Evolutionary conservation across 75 land plant genomes (phyloP).

Genomic region (Ceratopteris richardii): DNA sequence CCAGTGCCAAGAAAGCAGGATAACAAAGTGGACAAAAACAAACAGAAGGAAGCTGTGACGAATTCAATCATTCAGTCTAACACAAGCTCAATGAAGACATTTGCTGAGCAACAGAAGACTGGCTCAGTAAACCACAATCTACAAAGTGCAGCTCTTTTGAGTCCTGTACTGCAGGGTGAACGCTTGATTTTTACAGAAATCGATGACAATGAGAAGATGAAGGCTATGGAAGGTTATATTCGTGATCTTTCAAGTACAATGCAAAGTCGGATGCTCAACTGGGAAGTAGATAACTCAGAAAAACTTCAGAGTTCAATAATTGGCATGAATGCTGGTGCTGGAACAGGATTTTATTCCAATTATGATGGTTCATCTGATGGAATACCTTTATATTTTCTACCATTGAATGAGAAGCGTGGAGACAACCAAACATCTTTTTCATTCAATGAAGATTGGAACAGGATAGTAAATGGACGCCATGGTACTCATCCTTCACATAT

Average conservation of each 20-base stretch:
- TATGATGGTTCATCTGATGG: constrained; percentile 77
- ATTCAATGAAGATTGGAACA: constrained; percentile 35
- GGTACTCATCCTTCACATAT: constrained; percentile 25
- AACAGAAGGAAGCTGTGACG: background rate
- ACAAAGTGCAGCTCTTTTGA: background rate
- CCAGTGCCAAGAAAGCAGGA: background rate
- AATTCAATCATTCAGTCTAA: too few relatives aligned
- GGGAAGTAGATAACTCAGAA: constrained; percentile 48
- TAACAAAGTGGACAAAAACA: background rate
- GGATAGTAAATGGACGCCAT: constrained; percentile 20
- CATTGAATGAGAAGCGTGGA: constrained; percentile 39
- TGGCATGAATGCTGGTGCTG: constrained; percentile 48
- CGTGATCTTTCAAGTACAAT: constrained; percentile 42
- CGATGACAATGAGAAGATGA: constrained; percentile 62
- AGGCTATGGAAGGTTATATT: constrained; percentile 44
- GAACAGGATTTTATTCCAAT: constrained; percentile 46
- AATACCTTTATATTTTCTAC: constrained; percentile 76
- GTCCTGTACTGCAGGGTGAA: background rate
- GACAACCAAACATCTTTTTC: constrained; percentile 15
- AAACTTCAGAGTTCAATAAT: constrained; percentile 70
- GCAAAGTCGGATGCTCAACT: constrained; percentile 50
- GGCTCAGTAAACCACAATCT: background rate
- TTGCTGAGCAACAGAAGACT: constrained; percentile 2
- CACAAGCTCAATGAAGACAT: background rate
- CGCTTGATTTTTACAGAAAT: constrained; percentile 10